A percentile compares a stretch with the other conserved stretches of the same genome.
phyloP scores from a whole-genome alignment of 441 rosid species.

The Erodium trifolium region DNA sequence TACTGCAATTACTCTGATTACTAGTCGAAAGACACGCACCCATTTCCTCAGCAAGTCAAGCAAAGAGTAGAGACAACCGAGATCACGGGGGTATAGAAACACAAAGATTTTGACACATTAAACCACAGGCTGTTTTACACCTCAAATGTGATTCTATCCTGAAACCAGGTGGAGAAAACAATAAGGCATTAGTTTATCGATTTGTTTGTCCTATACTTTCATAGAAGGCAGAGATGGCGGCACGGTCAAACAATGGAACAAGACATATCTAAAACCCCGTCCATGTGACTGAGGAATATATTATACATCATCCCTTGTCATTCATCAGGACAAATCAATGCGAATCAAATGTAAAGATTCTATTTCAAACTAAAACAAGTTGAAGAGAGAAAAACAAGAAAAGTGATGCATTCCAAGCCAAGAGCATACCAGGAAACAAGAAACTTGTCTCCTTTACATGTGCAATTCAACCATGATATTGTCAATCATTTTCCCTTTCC shows the following conservation, averaged over 20 bases:
- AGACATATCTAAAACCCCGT: too few relatives aligned
- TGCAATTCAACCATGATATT: neutral
- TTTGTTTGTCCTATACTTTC: conserved; percentile 23
- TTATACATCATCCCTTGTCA: too few relatives aligned
- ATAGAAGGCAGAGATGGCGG: conserved; percentile 15
- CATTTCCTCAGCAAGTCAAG: conserved; percentile 38
- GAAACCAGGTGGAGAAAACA: conserved; percentile 44
- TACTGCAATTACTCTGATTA: conserved; percentile 22
- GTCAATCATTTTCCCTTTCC: neutral
- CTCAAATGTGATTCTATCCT: conserved; percentile 28
- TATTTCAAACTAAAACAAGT: neutral
- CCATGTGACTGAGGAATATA: too few relatives aligned
- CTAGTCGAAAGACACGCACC: conserved; percentile 90
- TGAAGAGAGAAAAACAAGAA: conserved; percentile 9
- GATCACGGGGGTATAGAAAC: conserved; percentile 22
- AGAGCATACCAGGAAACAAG: conserved; percentile 26
- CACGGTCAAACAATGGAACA: conserved; percentile 17
- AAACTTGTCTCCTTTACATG: conserved; percentile 18
- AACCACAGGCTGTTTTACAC: conserved; percentile 30
- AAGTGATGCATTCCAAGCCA: conserved; percentile 24
- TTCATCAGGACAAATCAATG: too few relatives aligned
- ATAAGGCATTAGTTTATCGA: conserved; percentile 26
- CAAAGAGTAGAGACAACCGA: conserved; percentile 13
- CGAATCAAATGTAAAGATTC: conserved; percentile 11
- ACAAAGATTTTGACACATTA: conserved; percentile 35